Evolutionary conservation across 495 filamentous ascomycete genomes (phyloP), one percentile per base, ranked within the genome.

Genomic region (Xylaria sp.): DNA sequence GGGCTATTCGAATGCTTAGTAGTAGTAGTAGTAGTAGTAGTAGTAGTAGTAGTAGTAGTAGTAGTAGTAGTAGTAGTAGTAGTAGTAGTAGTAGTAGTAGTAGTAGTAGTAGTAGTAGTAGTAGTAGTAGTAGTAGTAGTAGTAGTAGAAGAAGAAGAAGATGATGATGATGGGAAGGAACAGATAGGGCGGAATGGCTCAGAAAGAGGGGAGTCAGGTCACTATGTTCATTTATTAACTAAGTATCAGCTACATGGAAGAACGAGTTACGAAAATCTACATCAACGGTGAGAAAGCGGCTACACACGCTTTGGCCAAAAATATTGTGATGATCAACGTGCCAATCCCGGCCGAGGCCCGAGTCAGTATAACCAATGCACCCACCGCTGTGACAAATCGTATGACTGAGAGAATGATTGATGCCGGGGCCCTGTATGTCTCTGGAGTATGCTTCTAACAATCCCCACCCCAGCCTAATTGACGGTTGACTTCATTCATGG

Each of bases 401-500:
- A 58, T n/a, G 9, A 44, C 26, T 0, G 17, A 17, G 37, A 58
- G 37, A 46, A 19, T 15, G 15, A 9, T 67, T 21, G 37, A 58
- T 2, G 17, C 14, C 35, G 1, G 37, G 14, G 14, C 15, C 40
- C 37, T 44, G 3, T 26, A 44, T 15, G 29, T 31, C 17, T 37
- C 53, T 37, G 37, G 48, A 37, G 26, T 14, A 61, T 62, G 55
- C 50, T 64, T 48, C 74, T 79, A 79, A 21, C 75, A 77, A 53
- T 79, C 75, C 29, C 68, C 58, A 43, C 84, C 83, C 83, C 84
- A 86, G 17, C 84, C 84, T 24, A 85, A 71, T n/a, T 82, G 80
- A 8, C 83, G 76, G 62, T 84, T 84, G 17, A 84, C 79, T 31
- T 82, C 80, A 12, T 79, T 79, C 76, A 86, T 84, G 3, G 83